Percentiles rank a stretch among this genome's conserved stretches.
These are phyloP conservation scores for Nakazawaea anatomiae DNA, from an alignment of 805 yeast species.

Conservation along the genomic window DNA sequence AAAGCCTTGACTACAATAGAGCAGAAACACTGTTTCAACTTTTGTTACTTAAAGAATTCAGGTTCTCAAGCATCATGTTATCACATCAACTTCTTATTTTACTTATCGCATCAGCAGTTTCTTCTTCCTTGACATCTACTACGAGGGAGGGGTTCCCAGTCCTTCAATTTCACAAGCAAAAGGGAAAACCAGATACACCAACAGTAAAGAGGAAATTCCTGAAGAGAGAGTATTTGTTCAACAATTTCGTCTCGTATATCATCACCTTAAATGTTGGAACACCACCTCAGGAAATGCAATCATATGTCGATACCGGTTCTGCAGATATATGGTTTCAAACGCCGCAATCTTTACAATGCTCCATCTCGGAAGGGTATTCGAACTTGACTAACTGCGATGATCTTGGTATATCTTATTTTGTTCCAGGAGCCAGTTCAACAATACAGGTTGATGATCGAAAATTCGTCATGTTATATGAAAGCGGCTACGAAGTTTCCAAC, in stretches of 20 bases:
- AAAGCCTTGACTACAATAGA: background rate
- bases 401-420: slow-evolving; percentile 5
- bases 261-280: slow-evolving; percentile 19
- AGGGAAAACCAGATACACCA: background rate
- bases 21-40: background rate
- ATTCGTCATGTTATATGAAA: slow-evolving; percentile 1
- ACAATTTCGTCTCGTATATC: slow-evolving; percentile 2
- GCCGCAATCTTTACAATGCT: slow-evolving; percentile 10
- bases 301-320: slow-evolving; percentile 25
- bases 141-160: background rate
- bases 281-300: slow-evolving; percentile 17
- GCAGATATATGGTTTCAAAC: slow-evolving; percentile 24
- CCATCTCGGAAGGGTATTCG: slow-evolving; percentile 10
- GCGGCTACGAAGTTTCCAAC: slow-evolving; percentile 7
- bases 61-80: background rate
- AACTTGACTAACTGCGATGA: slow-evolving; percentile 9
- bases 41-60: background rate
- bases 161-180: background rate
- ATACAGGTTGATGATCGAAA: background rate
- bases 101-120: background rate
- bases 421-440: background rate
- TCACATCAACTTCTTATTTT: background rate
- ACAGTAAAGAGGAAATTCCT: background rate
- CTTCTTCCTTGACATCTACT: background rate
- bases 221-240: slow-evolving; percentile 1